phyloP scores from a whole-genome alignment of 768 basidiomycete genomes.

The Gymnopilus dilepis region DNA sequence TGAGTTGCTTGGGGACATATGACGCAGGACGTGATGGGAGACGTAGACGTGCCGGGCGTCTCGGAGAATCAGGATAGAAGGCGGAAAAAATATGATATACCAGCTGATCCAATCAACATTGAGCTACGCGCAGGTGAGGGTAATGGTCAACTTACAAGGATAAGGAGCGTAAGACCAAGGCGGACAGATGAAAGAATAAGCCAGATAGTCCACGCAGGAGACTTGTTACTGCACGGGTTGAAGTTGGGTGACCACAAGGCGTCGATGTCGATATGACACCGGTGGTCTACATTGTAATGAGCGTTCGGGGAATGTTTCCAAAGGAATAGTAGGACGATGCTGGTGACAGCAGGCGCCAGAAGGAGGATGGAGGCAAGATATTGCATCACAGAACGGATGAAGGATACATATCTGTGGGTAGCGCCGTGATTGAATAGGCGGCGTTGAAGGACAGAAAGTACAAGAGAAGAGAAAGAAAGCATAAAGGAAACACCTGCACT shows the following conservation, averaged over 20 bases:
- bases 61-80: slow-evolving; percentile 18
- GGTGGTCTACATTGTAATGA: slow-evolving; percentile 40
- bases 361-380: slow-evolving; percentile 52
- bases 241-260: slow-evolving; percentile 58
- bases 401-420: slow-evolving; percentile 36
- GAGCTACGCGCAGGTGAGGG: background rate
- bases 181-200: slow-evolving; percentile 56
- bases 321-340: slow-evolving; percentile 56
- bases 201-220: slow-evolving; percentile 59
- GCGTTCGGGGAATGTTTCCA: slow-evolving; percentile 51
- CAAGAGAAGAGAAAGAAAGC: slow-evolving; percentile 40
- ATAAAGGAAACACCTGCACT: slow-evolving; percentile 47
- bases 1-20: slow-evolving; percentile 10
- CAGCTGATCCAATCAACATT: slow-evolving; percentile 14
- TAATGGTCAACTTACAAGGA: slow-evolving; percentile 52
- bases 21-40: slow-evolving; percentile 25
- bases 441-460: slow-evolving; percentile 46
- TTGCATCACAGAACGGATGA: slow-evolving; percentile 38
- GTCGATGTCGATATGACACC: slow-evolving; percentile 57
- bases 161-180: slow-evolving; percentile 52
- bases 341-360: slow-evolving; percentile 57
- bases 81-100: slow-evolving; percentile 24
- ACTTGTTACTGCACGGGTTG: slow-evolving; percentile 30
- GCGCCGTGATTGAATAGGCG: slow-evolving; percentile 39
- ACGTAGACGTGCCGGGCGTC: slow-evolving; percentile 23